Conservation (phyloP, 345 rosid species). For the Aurinia saxatilis region DNA sequence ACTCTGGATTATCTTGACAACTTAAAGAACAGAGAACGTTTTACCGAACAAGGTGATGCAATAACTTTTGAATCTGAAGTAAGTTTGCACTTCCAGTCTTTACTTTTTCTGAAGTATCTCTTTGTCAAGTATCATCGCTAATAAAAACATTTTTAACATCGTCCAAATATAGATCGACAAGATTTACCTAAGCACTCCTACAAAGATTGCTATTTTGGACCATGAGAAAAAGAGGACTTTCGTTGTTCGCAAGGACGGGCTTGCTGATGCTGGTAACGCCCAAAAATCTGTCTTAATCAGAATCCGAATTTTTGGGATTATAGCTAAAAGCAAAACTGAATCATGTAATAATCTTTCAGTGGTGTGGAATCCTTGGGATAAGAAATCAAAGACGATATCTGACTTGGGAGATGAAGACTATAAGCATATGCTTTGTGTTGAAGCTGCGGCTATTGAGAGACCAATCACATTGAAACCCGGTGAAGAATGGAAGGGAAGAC, state of each 20-base stretch:
- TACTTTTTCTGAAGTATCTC: neutral
- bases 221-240: constrained; percentile 96
- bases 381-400: constrained; percentile 71
- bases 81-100: constrained; percentile 20
- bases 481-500: constrained; percentile 93
- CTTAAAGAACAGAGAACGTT: constrained; percentile 70
- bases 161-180: constrained; percentile 51
- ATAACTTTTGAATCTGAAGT: constrained; percentile 92
- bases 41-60: constrained; percentile 94
- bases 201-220: constrained; percentile 89
- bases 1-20: constrained; percentile 92
- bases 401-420: constrained; percentile 96
- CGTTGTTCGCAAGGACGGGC: constrained; percentile 89
- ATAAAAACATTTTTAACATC: neutral
- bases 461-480: constrained; percentile 85
- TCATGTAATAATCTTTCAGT: constrained; percentile 38
- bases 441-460: constrained; percentile 78
- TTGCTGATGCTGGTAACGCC: constrained; percentile 89
- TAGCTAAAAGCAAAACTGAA: neutral
- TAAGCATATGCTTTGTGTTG: constrained; percentile 93
- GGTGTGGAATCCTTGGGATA: constrained; percentile 99
- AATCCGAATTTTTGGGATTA: neutral
- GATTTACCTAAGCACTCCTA: constrained; percentile 78
- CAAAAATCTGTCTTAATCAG: neutral
- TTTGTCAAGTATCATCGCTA: neutral